Evolutionary conservation across 305 asterid genomes (phyloP), one percentile per base, ranked within the genome.

Genomic region (Plantago lanceolata): DNA sequence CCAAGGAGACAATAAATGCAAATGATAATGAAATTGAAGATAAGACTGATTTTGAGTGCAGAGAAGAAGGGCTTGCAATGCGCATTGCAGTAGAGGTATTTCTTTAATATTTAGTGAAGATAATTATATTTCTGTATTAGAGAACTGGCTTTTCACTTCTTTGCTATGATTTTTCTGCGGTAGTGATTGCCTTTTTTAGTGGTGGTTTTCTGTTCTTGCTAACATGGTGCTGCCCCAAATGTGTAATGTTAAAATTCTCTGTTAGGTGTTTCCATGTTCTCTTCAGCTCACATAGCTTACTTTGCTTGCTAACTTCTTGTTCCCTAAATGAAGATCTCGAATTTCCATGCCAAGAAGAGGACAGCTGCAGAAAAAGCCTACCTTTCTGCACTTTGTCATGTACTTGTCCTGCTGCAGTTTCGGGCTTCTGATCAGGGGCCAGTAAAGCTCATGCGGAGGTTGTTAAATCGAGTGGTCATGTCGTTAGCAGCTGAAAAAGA

Each of bases 11-110:
- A 48, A 64, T 68, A 21, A 63, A 75, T 19, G 43, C 49, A 57
- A 76, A 71, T 26, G 79, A 70, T 70, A 74, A 66, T 71, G 74
- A 52, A 40, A 57, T 28, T 62, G 83, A 67, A 58, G 73, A 67
- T 66, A 71, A 76, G 28, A 65, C 73, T 8, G 83, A 77, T 72
- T 73, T 78, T 60, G 90, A 82, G 76, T 75, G 83, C 70, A 94
- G 95, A 52, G 92, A 93, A 73, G 99, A 90, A 81, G 98, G 96
- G 56, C 92, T 93, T 16, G 99, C 96, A 18, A 70, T 93, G 69
- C 89, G 85, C 71, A 82, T 93, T 40, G 94, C 92, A 19, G 80
- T 75, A 20, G 97, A 93, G 95, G 99, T 93, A 84, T n/a, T 35
- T 61, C 57, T 33, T 73, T 68, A 14, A 31, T n/a, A 2, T 57